Base-by-base conservation (phyloP, 2,329 filamentous ascomycete genomes). In the Diaporthe sp. region DNA sequence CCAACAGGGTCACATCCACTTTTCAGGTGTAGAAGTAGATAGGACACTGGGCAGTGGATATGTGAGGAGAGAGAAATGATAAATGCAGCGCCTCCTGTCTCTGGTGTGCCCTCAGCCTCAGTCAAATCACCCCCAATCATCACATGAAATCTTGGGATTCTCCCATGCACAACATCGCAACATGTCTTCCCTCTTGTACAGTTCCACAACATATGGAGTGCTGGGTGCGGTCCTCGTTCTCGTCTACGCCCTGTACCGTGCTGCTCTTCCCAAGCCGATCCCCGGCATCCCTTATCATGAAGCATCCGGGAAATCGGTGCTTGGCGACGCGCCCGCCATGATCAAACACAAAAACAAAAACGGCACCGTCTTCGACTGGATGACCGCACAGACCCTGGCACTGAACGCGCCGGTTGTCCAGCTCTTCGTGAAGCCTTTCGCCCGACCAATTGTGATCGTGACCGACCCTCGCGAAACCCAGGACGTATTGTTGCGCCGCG, bases 241-340 rank as follows among this genome's bases (percentile, higher is more conserved):
- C 17, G 8, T 66, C 10, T 76, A 74, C 30, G 33, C 60, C 2
- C 42, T 77, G 5, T 77, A 77, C 52, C 71, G 72, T 19, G 55
- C 58, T 40, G 61, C 71, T 12, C 74, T 77, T 10, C 75, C 76
- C 8, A 76, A 70, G 22, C 76, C 77, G 7, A 28, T 78, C 15
- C 61, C 76, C 12, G 76, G 73, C 2, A 78, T 78, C 9, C 77
- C 77, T 19, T 73, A 76, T n/a, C 71, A 77, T 47, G 55, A 73
- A 15, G 61, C 45, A 22, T 68, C 76, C 3, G 73, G 71, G 10
- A 64, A 33, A 5, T 30, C 50, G 15, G n/a, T 78, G 19, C 19
- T 77, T 25, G 77, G 77, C 8, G 77, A 78, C 42, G 50, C 69
- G 3, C 76, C 72, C 2, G 28, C 55, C 15, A 57, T 77, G 72